Evolutionary conservation across 1,139 yeast genomes (phyloP), one percentile per base, ranked within the genome.

Genomic region (Geotrichum carabidarum): DNA sequence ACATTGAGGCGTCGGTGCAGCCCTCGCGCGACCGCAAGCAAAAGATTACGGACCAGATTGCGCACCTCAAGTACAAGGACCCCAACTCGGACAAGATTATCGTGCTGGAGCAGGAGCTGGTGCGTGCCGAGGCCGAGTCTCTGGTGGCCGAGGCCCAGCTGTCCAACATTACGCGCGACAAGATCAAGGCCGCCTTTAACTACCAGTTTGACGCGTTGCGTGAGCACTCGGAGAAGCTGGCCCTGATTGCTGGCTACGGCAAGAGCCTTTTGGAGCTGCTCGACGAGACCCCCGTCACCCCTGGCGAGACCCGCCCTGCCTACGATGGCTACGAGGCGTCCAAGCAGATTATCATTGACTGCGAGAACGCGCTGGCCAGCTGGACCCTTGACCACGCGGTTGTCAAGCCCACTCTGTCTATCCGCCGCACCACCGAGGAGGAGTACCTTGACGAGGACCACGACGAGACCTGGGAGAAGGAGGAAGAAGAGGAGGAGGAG

Each of bases 261-360:
- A 93, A 91, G 81, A 96, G 96, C 50, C 78, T 93, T 62, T 81
- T 93, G 71, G 98, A 91, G 78, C 83, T 93, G 71, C 81, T 93
- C 71, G 98, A 93, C 72, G 98, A 91, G 74, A 78, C 95, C 64
- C 94, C 98, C 61, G 97, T 93, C 63, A 91, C 98, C 62, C 99
- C 99, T 62, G 99, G 99, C 78, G 99, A 93, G 80, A 88, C 96
- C 60, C 89, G 98, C 78, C 94, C 96, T 46, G 95, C 96, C 60
- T 93, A 93, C 74, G 98, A 93, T 70, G 98, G 99, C 64, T 93
- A 90, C 75, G 98, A 93, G 72, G 96, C 97, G 56, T 87, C 97
- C 58, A 91, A 90, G 80, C 98, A 93, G 79, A 90, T 93, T 74
- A 90, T 93, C 68, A 86, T 90, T 70, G 98, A 93, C 74, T 95